These are phyloP conservation scores for Chalaropsis thielavioides DNA, from an alignment of 2,329 filamentous ascomycete genomes.

Conservation along the genomic window DNA sequence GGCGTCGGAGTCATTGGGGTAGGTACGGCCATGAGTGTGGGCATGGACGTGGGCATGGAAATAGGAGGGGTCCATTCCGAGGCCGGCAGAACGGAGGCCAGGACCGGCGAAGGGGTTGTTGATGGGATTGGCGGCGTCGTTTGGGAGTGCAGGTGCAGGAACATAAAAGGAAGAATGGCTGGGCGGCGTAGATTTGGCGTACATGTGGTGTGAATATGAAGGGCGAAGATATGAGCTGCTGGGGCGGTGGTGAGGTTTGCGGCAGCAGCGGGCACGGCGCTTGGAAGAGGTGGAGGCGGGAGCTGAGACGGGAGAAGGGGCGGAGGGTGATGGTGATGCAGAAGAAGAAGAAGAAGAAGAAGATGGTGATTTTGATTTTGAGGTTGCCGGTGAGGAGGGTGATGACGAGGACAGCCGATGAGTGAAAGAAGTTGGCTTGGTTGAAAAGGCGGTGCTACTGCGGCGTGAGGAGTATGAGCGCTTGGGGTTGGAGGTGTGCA, in stretches of 20 bases:
- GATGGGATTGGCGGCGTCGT: background rate
- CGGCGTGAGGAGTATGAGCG: conserved; percentile 23
- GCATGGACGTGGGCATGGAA: background rate
- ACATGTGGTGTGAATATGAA: conserved; percentile 11
- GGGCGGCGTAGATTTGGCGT: conserved; percentile 20
- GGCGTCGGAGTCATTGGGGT: conserved; percentile 19
- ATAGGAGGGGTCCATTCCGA: conserved; percentile 4
- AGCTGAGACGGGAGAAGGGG: conserved; percentile 25
- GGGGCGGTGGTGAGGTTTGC: conserved; percentile 20
- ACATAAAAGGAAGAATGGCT: conserved; percentile 31
- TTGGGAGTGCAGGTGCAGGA: conserved; percentile 19
- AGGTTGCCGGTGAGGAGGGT: background rate
- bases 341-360: conserved; percentile 2
- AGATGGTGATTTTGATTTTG: background rate
- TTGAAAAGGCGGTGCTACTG: conserved; percentile 23
- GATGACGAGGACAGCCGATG: background rate
- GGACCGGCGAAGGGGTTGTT: background rate
- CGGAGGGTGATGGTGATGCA: conserved; percentile 23
- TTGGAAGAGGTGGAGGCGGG: conserved; percentile 26
- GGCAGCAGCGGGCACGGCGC: conserved; percentile 14
- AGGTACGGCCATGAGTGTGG: background rate
- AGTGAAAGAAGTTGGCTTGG: conserved; percentile 8
- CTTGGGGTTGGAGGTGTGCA: conserved; percentile 28
- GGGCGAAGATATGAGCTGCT: conserved; percentile 20
- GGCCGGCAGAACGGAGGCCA: background rate